Evolutionary conservation across 805 yeast genomes (phyloP), one percentile per base, ranked within the genome.

Genomic region (Teunomyces stri): DNA sequence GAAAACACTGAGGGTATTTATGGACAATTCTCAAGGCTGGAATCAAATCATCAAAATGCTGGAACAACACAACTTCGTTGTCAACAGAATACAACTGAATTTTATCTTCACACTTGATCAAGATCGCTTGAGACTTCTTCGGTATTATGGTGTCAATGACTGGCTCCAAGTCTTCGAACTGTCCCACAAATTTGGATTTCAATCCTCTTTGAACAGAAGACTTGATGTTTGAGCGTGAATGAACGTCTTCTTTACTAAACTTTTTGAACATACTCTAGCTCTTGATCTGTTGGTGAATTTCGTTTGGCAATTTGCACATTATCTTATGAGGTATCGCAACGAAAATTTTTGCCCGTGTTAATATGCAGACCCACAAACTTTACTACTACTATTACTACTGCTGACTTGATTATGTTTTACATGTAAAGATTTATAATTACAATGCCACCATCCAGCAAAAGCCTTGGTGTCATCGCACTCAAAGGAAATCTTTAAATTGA

Each of bases 181-280:
- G 89, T 3, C 74, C 71, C 1, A 85, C 86, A 45, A 91, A 75
- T 58, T 84, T 87, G 15, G 86, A 55, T 62, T 88, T 88, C 55
- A 92, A 74, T n/a, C 86, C 85, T 65, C 97, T 80, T 66, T 90
- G 96, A n/a, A 87, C 91, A 1, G 97, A 91, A 0, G 96, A 87
- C 67, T 91, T 91, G 66, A 91, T 85, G 61, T 92, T 92, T 11
- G 97, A 84, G 54, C 94, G 84, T 6, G 96, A 85, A 58, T 89
- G 96, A 45, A 90, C 79, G 61, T 91, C 97, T 36, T 89, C 96
- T 54, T 81, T 84, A 27, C 89, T 78, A 70, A 90, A 89, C 64
- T 77, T 79, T 62, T 76, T 78, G 57, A 79, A 79, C 83, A 79
- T 78, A 15, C 2, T 31, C 30, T 6, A 22, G 22, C n/a, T 27